Evolutionary conservation across 176 grass and related monocot genomes (phyloP), one percentile per base, ranked within the genome.

Genomic region (Neostapfia colusana): DNA sequence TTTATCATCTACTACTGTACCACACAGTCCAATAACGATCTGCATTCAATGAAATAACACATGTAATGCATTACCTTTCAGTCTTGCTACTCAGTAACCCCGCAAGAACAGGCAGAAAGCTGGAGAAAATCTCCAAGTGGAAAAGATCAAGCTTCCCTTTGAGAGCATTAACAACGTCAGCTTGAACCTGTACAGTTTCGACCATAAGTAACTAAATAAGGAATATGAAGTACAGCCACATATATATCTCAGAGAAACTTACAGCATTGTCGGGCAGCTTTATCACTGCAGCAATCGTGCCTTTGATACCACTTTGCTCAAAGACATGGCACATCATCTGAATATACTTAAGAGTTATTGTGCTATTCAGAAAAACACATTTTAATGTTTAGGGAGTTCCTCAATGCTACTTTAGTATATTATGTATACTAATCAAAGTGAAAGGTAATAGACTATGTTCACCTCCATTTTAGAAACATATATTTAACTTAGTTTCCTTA

Each of bases 291-390:
- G 76, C 69, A 74, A 95, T 90, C 67, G 91, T 89, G 62, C 91
- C 89, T 88, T 79, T 92, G 41, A 95, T 84, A 72, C 95, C 95
- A 81, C 89, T 87, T 85, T 95, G 84, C 37, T 80, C 85, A 79
- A 93, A 95, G 83, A 92, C 93, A 84, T 99, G 91, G 55, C 85
- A 65, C 79, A 90, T 90, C 80, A 95, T 88, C 91, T 95, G 91
- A 69, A 74, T 18, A 84, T 2, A 81, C 51, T 83, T 26, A 21
- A 71, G 62, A 25, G 43, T 78, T 25, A 84, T 39, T 21, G 20
- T 75, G 80, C 23, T 58, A 63, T 44, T 59, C 79, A 2, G 17
- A 14, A 31, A 64, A 31, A 3, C 3, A 31, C 3, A 31, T 31
- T 31, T 31, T 57, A 71, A 31, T 31, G 31, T 31, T 31, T 31